Evolutionary conservation across 306 rosid genomes (phyloP).

Genomic region (Quercus gilva): DNA sequence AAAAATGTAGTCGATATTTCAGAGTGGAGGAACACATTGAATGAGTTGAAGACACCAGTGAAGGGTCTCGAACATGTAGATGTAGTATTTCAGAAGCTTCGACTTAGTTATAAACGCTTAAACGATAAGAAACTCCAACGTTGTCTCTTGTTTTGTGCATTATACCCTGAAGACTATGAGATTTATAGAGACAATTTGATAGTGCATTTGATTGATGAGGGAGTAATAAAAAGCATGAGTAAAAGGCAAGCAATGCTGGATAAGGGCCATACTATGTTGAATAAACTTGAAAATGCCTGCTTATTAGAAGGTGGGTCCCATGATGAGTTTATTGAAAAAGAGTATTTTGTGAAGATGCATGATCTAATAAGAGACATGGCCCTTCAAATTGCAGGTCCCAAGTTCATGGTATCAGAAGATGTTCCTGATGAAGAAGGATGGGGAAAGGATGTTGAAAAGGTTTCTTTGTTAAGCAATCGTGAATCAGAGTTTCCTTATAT

Average conservation of each 20-base stretch:
- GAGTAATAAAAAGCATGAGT: constrained; percentile 26
- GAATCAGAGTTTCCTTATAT: too few species aligned
- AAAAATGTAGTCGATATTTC: neutral
- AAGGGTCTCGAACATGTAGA: constrained; percentile 18
- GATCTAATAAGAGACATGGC: constrained; percentile 14
- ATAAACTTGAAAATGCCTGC: constrained; percentile 1
- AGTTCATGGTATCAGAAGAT: too few species aligned
- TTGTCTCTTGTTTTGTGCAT: constrained; percentile 21
- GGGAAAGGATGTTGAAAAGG: too few species aligned
- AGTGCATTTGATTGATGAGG: constrained; percentile 25
- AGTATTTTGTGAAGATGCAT: constrained; percentile 23
- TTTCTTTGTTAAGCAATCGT: too few species aligned
- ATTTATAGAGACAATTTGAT: constrained; percentile 27
- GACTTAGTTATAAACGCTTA: constrained; percentile 22
- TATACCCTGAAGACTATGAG: constrained; percentile 29
- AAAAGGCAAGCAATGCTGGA: constrained; percentile 18
- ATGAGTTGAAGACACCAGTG: constrained; percentile 3
- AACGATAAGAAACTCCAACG: neutral
- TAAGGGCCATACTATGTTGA: constrained; percentile 24
- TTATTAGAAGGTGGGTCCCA: constrained; percentile 6
- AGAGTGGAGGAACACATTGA: constrained; percentile 18
- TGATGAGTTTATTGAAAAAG: too few species aligned
- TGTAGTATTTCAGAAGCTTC: constrained; percentile 18
- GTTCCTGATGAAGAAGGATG: too few species aligned
- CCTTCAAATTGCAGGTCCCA: too few species aligned